Evolutionary conservation across 2,329 filamentous ascomycete species (phyloP), one percentile per base, ranked within the genome.

Genomic region (Raffaelea arxii): DNA sequence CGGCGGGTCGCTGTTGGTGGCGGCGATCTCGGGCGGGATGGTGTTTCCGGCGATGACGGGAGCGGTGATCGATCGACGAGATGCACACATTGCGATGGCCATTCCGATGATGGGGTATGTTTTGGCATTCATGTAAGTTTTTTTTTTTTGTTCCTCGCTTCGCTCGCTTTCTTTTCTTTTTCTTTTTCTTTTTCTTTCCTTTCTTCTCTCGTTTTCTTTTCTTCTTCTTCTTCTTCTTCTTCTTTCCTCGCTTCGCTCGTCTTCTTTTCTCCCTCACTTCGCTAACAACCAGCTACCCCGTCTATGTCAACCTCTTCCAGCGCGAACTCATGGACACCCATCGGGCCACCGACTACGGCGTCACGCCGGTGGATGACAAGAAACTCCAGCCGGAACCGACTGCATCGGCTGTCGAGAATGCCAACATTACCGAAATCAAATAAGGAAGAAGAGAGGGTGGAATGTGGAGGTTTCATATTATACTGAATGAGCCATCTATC

Each of bases 21-120:
- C 67, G 2, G 72, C 70, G 41, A 74, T 79, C 4, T 67, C 65
- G 3, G 75, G 76, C 6, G 75, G 72, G n/a, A 73, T 73, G 44
- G 66, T 71, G 9, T 74, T 77, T 36, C 75, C 75, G 1, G 71
- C 74, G 1, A 64, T 77, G 27, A 64, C 74, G 1, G 75, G 74
- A 10, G 72, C 58, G 21, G 56, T 58, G 24, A 51, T 60, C 24
- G 55, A 59, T 27, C 45, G 55, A 23, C 46, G 48, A n/a, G 44
- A 52, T 6, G 55, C 58, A 0, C 58, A 59, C 38, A 45, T 51
- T 1, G 57, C 57, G 30, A 59, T 60, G 56, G 51, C 50, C 16
- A 57, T 60, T 10, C 56, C 56, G 16, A 58, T 59, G 56, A 58
- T 58, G 56, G 57, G 57, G 10, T 59, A 58, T 46, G 53, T 58